phyloP scores from a whole-genome alignment of 2,329 filamentous ascomycete species.

The Aspergillus fumigatiaffinis region DNA sequence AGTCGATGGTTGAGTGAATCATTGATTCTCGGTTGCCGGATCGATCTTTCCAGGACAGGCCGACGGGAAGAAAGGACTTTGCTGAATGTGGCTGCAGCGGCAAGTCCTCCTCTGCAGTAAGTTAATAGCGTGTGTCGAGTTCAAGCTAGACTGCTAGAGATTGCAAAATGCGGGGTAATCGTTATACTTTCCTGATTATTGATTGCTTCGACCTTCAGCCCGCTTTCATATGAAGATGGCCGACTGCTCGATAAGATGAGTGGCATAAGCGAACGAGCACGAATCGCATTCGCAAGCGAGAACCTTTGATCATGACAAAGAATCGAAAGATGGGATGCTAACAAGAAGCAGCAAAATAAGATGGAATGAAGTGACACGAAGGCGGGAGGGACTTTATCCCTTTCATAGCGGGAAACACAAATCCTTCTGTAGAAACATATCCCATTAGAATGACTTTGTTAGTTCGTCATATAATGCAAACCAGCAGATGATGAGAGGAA shows the following conservation, averaged over 20 bases:
- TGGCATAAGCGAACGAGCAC: background rate
- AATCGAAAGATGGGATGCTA: too few species aligned
- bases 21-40: background rate
- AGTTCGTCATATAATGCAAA: background rate
- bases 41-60: background rate
- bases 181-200: background rate
- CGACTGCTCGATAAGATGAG: background rate
- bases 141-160: background rate
- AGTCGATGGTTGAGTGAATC: background rate
- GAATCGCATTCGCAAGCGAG: too few species aligned
- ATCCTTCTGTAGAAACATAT: too few species aligned
- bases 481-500: too few species aligned
- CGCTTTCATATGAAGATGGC: background rate
- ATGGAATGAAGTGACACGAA: too few species aligned
- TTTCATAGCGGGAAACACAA: too few species aligned
- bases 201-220: background rate
- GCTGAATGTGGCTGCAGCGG: background rate
- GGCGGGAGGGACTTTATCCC: too few species aligned
- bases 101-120: background rate
- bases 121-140: background rate
- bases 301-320: too few species aligned
- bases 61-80: background rate
- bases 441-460: background rate
- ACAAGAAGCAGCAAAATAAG: too few species aligned
- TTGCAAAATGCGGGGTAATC: background rate